Base-by-base conservation (phyloP, 176 grass and related monocot genomes). In the Aegilops umbellulata region DNA sequence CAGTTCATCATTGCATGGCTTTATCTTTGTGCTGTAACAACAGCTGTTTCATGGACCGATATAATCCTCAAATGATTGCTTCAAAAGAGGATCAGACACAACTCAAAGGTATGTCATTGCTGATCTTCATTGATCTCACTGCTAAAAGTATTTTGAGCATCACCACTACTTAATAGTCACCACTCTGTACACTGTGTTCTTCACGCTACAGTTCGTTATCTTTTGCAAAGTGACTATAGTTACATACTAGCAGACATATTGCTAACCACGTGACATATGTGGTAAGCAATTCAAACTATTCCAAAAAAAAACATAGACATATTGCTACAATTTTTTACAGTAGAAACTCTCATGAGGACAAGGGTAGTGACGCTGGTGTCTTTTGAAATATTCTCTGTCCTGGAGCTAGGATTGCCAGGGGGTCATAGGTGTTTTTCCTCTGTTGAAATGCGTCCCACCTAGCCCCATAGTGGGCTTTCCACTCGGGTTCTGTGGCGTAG, bases 301-400 rank as follows among this genome's bases (percentile, higher is more conserved):
- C 41, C 41, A 11, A 42, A 42, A 42, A 41, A 42, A 42, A 78
- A 55, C 74, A 64, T 63, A 79, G 49, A 65, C 74, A 74, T 58
- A 74, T 60, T 60, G 34, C 51, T 83, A 8, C 8, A 10, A 74
- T 22, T 67, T 17, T 70, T 36, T 29, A 69, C 35, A 49, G 10
- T 35, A 27, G 26, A 60, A 61, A 66, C 23, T 35, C 4, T 90
- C 24, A 82, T 36, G 22, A 89, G 23, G 78, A 91, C 80, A 85
- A 87, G 8, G 76, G 89, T 25, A 78, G 60, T 31, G 81, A 82
- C 65, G 81, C 44, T 67, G 84, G 79, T 61, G 85, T 36, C 83
- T 88, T 95, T 9, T 74, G 77, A 87, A 98, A 98, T 88, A 98
- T 98, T 74, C 86, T 32, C 64, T 98, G 95, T 70, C 95, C 95